phyloP scores from a whole-genome alignment of 257 asterid species.

The Nicotiana tabacum region DNA sequence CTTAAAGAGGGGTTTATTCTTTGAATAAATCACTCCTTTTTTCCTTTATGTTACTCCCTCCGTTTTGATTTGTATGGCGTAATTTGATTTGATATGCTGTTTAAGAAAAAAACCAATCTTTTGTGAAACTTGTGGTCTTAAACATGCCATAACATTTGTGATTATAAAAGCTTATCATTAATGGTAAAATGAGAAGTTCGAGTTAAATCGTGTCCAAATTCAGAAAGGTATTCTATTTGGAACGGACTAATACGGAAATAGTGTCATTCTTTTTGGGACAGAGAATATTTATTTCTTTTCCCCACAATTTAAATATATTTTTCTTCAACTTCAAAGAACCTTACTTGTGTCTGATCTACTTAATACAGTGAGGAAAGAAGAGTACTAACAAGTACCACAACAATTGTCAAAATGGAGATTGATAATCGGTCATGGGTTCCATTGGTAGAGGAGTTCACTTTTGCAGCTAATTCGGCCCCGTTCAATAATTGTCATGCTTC shows the following conservation, averaged over 20 bases:
- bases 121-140: too few relatives aligned
- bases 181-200: too few relatives aligned
- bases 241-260: too few relatives aligned
- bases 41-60: not conserved
- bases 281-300: not conserved
- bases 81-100: too few relatives aligned
- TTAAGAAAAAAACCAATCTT: too few relatives aligned
- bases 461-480: conserved; percentile 61
- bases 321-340: not conserved
- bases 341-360: not conserved
- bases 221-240: too few relatives aligned
- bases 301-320: not conserved
- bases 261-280: too few relatives aligned
- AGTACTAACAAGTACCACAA: conserved; percentile 13
- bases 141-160: too few relatives aligned
- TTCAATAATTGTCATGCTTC: conserved; percentile 95
- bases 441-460: conserved; percentile 65
- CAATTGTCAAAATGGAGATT: conserved; percentile 33
- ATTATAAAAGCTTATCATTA: too few relatives aligned
- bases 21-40: not conserved
- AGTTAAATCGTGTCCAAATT: too few relatives aligned
- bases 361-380: conserved; percentile 36
- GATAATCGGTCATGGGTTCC: conserved; percentile 51
- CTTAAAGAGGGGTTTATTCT: not conserved
- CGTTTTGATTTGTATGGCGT: too few relatives aligned